Percentiles rank a stretch among this genome's conserved stretches.
phyloP scores from a whole-genome alignment of 2,329 filamentous ascomycete species.

The Colletotrichum sp. region DNA sequence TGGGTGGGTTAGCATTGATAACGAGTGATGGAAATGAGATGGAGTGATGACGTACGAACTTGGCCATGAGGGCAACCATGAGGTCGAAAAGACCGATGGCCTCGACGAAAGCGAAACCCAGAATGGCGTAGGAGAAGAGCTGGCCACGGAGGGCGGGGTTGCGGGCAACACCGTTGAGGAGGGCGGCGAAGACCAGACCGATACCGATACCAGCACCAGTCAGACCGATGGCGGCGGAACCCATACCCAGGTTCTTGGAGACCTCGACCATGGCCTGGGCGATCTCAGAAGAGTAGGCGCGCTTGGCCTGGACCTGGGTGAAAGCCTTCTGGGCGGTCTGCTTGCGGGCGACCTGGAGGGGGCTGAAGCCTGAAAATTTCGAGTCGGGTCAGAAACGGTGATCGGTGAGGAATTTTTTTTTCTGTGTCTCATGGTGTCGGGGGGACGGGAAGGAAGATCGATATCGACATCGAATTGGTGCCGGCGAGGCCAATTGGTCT shows the following conservation, averaged over 20 bases:
- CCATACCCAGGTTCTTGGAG: conserved; percentile 91
- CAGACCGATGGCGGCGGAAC: conserved; percentile 88
- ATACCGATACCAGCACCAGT: conserved; percentile 95
- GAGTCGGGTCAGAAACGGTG: conserved; percentile 35
- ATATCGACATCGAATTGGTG: conserved; percentile 2
- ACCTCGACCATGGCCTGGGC: conserved; percentile 88
- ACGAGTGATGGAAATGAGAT: neutral
- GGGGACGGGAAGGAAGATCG: neutral
- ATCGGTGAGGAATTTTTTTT: neutral
- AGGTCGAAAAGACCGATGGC: conserved; percentile 89
- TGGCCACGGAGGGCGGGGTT: conserved; percentile 94
- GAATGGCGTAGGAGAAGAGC: conserved; percentile 95
- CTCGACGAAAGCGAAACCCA: conserved; percentile 94
- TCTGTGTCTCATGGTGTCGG: neutral
- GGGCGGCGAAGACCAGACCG: conserved; percentile 90
- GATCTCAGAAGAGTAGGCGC: conserved; percentile 87
- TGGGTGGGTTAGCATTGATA: neutral
- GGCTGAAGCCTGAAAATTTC: conserved; percentile 55
- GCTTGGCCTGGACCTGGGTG: conserved; percentile 63
- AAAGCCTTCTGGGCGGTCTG: conserved; percentile 71
- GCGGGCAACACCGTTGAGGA: conserved; percentile 88
- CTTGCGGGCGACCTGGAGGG: conserved; percentile 76
- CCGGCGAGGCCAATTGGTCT: conserved; percentile 34
- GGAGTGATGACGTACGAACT: conserved; percentile 68
- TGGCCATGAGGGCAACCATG: conserved; percentile 94